Evolutionary conservation across 2,329 filamentous ascomycete species (phyloP).

Genomic region (Geosmithia putterillii): DNA sequence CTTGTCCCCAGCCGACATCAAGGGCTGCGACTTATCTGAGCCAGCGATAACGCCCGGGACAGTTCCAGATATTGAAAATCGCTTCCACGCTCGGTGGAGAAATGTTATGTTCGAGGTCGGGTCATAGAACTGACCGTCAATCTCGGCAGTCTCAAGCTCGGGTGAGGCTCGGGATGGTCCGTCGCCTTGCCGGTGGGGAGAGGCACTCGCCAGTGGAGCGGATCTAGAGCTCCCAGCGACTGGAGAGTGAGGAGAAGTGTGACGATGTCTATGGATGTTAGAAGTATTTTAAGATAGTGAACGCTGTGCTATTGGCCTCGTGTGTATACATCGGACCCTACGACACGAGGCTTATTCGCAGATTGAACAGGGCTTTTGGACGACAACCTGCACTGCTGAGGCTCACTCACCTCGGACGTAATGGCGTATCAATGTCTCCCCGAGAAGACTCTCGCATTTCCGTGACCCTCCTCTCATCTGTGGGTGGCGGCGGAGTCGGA

Average conservation of each 20-base stretch:
- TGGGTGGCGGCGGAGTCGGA: slow-evolving; percentile 18
- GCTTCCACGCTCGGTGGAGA: slow-evolving; percentile 38
- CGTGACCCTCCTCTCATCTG: not conserved
- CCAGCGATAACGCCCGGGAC: slow-evolving; percentile 14
- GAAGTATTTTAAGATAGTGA: no score
- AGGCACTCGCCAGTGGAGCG: no score
- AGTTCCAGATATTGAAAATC: no score
- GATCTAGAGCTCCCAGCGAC: no score
- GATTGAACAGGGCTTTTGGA: no score
- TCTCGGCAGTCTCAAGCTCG: slow-evolving; percentile 17
- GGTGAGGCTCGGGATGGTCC: slow-evolving; percentile 12
- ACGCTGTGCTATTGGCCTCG: no score
- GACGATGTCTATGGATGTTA: no score
- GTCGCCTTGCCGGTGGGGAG: no score
- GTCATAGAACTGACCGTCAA: slow-evolving; percentile 43
- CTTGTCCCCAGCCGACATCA: slow-evolving; percentile 15
- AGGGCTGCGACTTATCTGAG: slow-evolving; percentile 10
- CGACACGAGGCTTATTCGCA: no score
- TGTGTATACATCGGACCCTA: not conserved
- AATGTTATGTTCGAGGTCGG: slow-evolving; percentile 43
- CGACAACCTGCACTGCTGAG: no score
- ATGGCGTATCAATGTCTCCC: not conserved
- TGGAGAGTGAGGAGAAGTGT: not conserved
- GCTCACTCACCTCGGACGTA: slow-evolving; percentile 4
- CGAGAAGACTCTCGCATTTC: not conserved